These are phyloP conservation scores for Termitomyces sp. DNA, from an alignment of 768 basidiomycete species.

Conservation along the genomic window DNA sequence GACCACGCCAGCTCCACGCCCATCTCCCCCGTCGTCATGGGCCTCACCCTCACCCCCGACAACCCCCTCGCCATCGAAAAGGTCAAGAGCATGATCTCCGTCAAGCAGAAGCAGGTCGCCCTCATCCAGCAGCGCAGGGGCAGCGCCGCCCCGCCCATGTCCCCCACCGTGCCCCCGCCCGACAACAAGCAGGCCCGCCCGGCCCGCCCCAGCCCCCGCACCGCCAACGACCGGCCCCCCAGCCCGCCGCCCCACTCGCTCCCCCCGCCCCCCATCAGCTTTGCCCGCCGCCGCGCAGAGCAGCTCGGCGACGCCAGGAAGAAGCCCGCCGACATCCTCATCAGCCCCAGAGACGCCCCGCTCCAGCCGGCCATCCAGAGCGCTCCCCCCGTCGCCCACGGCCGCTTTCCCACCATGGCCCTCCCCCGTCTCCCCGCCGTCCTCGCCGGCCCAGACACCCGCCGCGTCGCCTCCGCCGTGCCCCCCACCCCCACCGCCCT, in stretches of 20 bases:
- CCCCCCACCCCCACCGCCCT: constrained; percentile 71
- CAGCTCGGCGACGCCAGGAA: constrained; percentile 53
- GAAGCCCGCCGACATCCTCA: constrained; percentile 77
- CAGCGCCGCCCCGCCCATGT: constrained; percentile 40
- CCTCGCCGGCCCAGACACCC: constrained; percentile 34
- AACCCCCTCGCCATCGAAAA: constrained; percentile 56
- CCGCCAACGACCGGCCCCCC: constrained; percentile 27
- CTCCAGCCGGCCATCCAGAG: constrained; percentile 69
- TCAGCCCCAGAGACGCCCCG: constrained; percentile 61
- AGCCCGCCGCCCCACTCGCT: constrained; percentile 35
- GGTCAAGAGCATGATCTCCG: constrained; percentile 53
- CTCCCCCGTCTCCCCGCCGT: constrained; percentile 60
- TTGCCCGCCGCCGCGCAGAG: constrained; percentile 68
- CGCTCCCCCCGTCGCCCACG: constrained; percentile 58
- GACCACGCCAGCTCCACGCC: constrained; percentile 48
- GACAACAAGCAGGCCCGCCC: constrained; percentile 24
- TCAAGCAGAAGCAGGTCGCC: constrained; percentile 70
- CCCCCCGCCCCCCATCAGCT: constrained; percentile 70
- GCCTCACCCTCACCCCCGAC: constrained; percentile 53
- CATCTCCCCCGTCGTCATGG: constrained; percentile 63
- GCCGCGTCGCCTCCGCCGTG: constrained; percentile 52
- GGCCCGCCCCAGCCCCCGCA: constrained; percentile 10
- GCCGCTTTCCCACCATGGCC: constrained; percentile 56
- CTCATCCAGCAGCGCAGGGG: constrained; percentile 66
- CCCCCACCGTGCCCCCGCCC: constrained; percentile 20